Conservation (phyloP, 495 filamentous ascomycete species). For the Hypoxylon lienhwacheense region DNA sequence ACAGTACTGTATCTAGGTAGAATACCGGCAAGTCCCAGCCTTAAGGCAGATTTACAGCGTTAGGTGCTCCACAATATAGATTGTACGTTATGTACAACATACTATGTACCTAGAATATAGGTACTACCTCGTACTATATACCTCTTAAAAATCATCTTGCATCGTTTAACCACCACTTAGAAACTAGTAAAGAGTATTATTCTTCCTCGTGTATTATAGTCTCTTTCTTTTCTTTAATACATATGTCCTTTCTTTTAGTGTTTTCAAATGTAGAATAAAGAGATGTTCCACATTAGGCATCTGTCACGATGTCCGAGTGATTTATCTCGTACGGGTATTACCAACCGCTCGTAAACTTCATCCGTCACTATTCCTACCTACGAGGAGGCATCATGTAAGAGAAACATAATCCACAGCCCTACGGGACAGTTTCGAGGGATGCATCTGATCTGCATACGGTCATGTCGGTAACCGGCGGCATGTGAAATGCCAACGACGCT, state of each 20-base stretch:
- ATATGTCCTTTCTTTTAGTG: background rate
- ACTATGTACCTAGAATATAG: too few species aligned
- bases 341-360: too few species aligned
- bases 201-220: constrained; percentile 8
- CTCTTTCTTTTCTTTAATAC: constrained; percentile 5
- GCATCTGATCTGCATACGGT: constrained; percentile 20
- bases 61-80: background rate
- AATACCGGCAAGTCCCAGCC: constrained; percentile 12
- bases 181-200: constrained; percentile 1
- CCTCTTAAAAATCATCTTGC: background rate
- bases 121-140: background rate
- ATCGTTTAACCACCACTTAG: constrained; percentile 37
- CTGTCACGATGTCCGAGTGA: too few species aligned
- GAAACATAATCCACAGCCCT: too few species aligned
- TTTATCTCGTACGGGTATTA: too few species aligned
- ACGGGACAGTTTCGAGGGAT: too few species aligned
- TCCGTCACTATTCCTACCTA: too few species aligned
- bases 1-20: background rate
- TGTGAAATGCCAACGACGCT: constrained; percentile 19
- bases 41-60: background rate
- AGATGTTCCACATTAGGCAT: too few species aligned
- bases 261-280: background rate
- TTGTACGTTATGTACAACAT: background rate
- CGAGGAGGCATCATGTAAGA: too few species aligned
- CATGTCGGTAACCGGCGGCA: constrained; percentile 18